Base-by-base conservation (phyloP, 179 eudicot genomes). In the Vitellaria paradoxa region DNA sequence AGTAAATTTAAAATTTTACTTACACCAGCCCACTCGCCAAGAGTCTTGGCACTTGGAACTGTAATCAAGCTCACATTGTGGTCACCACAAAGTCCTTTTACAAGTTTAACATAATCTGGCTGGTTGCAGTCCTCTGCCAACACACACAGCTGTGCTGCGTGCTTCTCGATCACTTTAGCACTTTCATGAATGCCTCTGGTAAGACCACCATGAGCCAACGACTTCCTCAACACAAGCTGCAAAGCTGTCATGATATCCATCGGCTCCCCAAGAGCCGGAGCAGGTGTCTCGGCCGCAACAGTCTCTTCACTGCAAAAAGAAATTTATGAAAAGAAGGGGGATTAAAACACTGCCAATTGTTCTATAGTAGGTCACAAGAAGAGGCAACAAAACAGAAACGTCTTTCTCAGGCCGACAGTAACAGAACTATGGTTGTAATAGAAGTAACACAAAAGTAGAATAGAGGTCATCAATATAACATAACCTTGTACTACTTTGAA, bases 1-100 rank as follows among this genome's bases (percentile, higher is more conserved):
- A 26, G 7, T 12, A 61, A 11, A 64, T 0, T 4, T 52, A 4
- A 46, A 70, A 11, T 72, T 14, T 9, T 12, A 82, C 89, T 86
- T 81, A 88, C 91, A 9, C 89, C 91, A 74, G 88, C 86, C 91
- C 89, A 84, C 74, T 88, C 91, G 57, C 91, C 89, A 18, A 88
- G 89, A 75, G 89, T 86, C 81, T 88, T 88, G 1, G 91, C 89
- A 80, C 82, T 82, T 15, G 87, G 84, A 75, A 88, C 89, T 15
- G 83, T 77, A 7, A 88, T 80, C 42, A 88, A 78, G 84, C 66
- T 79, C 8, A 88, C 89, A 46, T 86, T 86, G 71, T 88, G 86
- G 72, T 88, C 91, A 65, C 86, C 85, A 68, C 91, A 88, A 63
- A 88, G 85, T 65, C 86, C 85, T 79, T 88, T 88, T 23, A 88